These are phyloP conservation scores for Caryocar brasiliense DNA, from an alignment of 441 rosid species.

Conservation along the genomic window DNA sequence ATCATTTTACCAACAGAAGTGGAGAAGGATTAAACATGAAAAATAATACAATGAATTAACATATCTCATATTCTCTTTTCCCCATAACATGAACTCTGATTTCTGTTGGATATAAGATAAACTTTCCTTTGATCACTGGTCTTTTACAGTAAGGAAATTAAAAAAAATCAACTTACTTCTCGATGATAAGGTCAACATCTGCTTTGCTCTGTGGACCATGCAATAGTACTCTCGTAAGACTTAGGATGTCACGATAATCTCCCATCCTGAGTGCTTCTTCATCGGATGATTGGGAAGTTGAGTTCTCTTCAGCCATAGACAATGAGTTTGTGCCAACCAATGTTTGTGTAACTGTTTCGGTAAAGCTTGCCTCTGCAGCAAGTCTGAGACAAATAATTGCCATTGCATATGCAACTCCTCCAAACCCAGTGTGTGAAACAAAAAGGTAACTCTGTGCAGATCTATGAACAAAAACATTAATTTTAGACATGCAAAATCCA, in stretches of 20 bases:
- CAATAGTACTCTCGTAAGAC: conserved; percentile 85
- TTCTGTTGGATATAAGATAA: conserved; percentile 1
- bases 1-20: background rate
- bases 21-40: background rate
- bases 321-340: conserved; percentile 18
- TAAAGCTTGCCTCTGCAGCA: conserved; percentile 41
- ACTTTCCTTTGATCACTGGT: background rate
- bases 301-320: conserved; percentile 31
- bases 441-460: conserved; percentile 72
- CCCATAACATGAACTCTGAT: background rate
- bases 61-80: background rate
- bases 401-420: conserved; percentile 95
- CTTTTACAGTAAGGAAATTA: background rate
- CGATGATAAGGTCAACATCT: conserved; percentile 68
- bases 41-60: background rate
- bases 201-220: conserved; percentile 94
- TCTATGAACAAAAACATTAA: conserved; percentile 19
- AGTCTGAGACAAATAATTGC: conserved; percentile 74
- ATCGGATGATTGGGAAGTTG: conserved; percentile 45
- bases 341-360: conserved; percentile 20
- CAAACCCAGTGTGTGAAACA: conserved; percentile 89
- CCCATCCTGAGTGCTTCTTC: conserved; percentile 82
- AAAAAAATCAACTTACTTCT: conserved; percentile 32
- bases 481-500: background rate
- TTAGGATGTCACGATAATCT: conserved; percentile 91